Conservation (phyloP, 2,329 filamentous ascomycete genomes). For the Ustilaginoidea virens region DNA sequence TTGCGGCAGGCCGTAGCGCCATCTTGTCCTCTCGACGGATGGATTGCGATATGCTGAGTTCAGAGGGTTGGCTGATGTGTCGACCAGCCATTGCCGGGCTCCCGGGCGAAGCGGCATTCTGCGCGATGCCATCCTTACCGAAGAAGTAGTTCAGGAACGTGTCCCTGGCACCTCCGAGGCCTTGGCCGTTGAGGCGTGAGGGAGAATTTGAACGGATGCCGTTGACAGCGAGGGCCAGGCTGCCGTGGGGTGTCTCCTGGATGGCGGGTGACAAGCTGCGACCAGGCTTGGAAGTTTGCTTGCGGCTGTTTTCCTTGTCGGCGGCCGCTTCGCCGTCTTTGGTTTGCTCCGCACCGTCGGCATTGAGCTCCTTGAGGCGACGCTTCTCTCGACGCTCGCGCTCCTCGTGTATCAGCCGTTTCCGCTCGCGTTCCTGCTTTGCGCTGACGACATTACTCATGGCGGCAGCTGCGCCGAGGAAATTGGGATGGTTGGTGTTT, state of each 20-base stretch:
- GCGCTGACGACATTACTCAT: constrained; percentile 95
- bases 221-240: constrained; percentile 52
- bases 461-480: constrained; percentile 86
- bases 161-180: constrained; percentile 54
- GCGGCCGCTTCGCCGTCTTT: constrained; percentile 45
- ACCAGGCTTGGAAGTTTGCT: constrained; percentile 24
- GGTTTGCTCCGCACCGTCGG: constrained; percentile 61
- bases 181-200: constrained; percentile 43
- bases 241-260: constrained; percentile 47
- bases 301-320: constrained; percentile 34
- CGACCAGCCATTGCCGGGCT: constrained; percentile 23
- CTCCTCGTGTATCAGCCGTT: constrained; percentile 65
- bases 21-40: constrained; percentile 55
- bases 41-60: constrained; percentile 72
- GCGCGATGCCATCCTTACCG: constrained; percentile 65
- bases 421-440: constrained; percentile 88
- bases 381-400: constrained; percentile 71
- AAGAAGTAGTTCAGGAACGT: constrained; percentile 99
- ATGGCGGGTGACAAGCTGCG: constrained; percentile 76
- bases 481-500: constrained; percentile 98
- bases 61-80: constrained; percentile 64
- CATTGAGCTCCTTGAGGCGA: constrained; percentile 66
- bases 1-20: constrained; percentile 32
- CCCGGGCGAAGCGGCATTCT: constrained; percentile 20
- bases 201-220: constrained; percentile 27